A percentile compares a stretch with the other conserved stretches of the same genome.
Conservation (phyloP, 2,329 filamentous ascomycete species). For the Penicillium sp. region DNA sequence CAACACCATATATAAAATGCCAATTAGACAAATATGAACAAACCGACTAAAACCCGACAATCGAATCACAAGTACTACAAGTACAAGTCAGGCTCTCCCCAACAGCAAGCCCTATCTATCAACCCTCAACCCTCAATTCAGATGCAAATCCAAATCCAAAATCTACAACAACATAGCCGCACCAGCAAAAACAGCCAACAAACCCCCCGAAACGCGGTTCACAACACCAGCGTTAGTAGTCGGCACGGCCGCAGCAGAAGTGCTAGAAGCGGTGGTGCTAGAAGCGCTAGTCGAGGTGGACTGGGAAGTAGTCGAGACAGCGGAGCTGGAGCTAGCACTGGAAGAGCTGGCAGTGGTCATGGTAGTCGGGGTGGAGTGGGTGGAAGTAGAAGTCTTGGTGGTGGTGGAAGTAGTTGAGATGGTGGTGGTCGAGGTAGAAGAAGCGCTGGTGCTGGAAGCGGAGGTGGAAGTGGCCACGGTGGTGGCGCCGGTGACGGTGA, state of each 20-base stretch:
- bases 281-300: conserved; percentile 18
- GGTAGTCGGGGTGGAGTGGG: conserved; percentile 25
- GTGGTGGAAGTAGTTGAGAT: conserved; percentile 34
- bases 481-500: conserved; percentile 55
- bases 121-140: background rate
- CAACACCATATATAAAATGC: background rate
- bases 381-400: conserved; percentile 29
- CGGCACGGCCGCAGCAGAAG: conserved; percentile 34
- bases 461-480: conserved; percentile 40
- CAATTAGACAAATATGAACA: background rate
- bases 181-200: conserved; percentile 45
- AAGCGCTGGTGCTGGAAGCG: conserved; percentile 23
- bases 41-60: background rate
- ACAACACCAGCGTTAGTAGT: conserved; percentile 39
- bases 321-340: conserved; percentile 24
- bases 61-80: background rate
- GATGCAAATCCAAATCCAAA: no score
- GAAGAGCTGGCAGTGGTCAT: conserved; percentile 24
- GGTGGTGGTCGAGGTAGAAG: conserved; percentile 25
- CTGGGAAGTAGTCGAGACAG: conserved; percentile 9
- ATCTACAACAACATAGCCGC: conserved; percentile 45
- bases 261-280: conserved; percentile 21
- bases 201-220: conserved; percentile 43
- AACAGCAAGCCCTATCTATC: background rate
- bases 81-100: background rate